phyloP scores from a whole-genome alignment of 805 yeast genomes.

The Kluyveromyces lactis region DNA sequence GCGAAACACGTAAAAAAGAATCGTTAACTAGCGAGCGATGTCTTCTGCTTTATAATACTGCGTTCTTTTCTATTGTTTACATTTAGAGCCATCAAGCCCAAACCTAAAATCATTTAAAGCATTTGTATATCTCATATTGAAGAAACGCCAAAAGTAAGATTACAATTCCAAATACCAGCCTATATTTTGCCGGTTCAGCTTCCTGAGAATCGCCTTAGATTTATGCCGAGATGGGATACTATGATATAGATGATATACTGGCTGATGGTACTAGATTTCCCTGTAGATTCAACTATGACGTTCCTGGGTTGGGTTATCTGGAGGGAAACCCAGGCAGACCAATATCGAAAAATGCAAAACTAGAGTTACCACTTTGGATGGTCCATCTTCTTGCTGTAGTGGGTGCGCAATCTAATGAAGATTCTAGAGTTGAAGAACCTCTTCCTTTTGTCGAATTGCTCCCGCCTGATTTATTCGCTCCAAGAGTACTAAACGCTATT shows the following conservation, averaged over 20 bases:
- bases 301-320: conserved; percentile 83
- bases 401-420: conserved; percentile 24
- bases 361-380: conserved; percentile 84
- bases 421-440: conserved; percentile 19
- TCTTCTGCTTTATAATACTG: too few relatives aligned
- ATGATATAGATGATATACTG: conserved; percentile 68
- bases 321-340: conserved; percentile 66
- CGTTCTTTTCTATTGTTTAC: too few relatives aligned
- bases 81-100: too few relatives aligned
- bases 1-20: too few relatives aligned
- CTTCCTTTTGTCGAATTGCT: conserved; percentile 55
- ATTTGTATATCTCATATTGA: too few relatives aligned
- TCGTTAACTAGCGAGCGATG: too few relatives aligned
- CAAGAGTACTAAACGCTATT: conserved; percentile 69
- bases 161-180: too few relatives aligned
- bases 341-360: conserved; percentile 45
- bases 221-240: conserved; percentile 51
- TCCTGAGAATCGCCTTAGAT: too few relatives aligned
- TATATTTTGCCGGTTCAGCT: too few relatives aligned
- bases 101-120: too few relatives aligned
- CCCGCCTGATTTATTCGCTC: conserved; percentile 61
- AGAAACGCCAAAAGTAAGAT: too few relatives aligned
- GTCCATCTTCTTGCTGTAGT: conserved; percentile 65
- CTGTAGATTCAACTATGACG: conserved; percentile 63
- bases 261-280: conserved; percentile 71